Conservation (phyloP, 495 filamentous ascomycete genomes). For the Penicillium cataractarum region DNA sequence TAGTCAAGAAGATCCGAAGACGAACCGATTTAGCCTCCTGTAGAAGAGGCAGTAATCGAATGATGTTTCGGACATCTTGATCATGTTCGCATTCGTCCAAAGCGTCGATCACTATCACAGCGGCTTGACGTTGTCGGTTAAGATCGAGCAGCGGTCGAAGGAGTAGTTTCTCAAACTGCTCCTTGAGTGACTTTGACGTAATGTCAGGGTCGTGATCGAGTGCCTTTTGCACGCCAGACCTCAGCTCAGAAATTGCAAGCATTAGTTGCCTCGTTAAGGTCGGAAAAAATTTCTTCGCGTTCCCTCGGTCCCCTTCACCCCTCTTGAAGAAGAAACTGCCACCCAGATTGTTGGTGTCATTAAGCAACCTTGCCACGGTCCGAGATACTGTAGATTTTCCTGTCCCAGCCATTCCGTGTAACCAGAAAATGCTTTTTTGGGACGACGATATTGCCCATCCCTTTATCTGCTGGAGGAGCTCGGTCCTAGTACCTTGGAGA, state of each 20-base stretch:
- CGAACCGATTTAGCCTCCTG: slow-evolving; percentile 9
- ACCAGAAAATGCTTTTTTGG: slow-evolving; percentile 41
- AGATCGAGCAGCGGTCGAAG: slow-evolving; percentile 36
- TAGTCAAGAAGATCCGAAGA: slow-evolving; percentile 38
- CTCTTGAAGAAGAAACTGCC: slow-evolving; percentile 57
- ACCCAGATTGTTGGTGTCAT: slow-evolving; percentile 16
- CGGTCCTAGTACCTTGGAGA: background rate
- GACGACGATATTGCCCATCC: background rate
- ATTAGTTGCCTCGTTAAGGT: slow-evolving; percentile 48
- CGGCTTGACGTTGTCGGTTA: background rate
- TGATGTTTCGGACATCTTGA: slow-evolving; percentile 38
- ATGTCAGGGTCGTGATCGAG: slow-evolving; percentile 40
- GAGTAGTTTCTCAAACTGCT: slow-evolving; percentile 56
- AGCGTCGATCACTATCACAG: slow-evolving; percentile 53
- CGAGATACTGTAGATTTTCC: slow-evolving; percentile 46
- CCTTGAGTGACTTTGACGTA: slow-evolving; percentile 34
- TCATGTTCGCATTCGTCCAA: slow-evolving; percentile 54
- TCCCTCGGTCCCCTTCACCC: slow-evolving; percentile 44
- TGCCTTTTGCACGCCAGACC: slow-evolving; percentile 32
- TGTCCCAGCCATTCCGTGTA: slow-evolving; percentile 39
- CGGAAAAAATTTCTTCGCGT: slow-evolving; percentile 42
- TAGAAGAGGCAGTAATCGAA: slow-evolving; percentile 34
- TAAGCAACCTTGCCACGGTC: slow-evolving; percentile 24
- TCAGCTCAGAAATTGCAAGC: slow-evolving; percentile 26
- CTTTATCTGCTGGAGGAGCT: background rate